phyloP scores from a whole-genome alignment of 208 protist genomes.

The Herpetomonas samuelpessoai region DNA sequence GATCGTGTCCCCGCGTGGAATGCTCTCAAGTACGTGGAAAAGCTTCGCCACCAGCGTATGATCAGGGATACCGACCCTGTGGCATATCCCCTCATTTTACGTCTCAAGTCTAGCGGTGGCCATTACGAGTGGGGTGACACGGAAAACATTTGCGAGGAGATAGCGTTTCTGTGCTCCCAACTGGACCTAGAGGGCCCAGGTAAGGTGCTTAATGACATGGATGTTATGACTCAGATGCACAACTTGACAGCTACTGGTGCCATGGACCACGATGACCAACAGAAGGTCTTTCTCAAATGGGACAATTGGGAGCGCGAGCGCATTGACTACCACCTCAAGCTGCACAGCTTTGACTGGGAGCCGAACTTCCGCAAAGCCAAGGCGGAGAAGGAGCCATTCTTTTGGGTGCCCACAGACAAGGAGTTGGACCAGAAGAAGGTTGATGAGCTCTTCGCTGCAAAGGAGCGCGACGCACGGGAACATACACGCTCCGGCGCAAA shows the following conservation, averaged over 20 bases:
- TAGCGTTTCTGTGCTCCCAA: conserved; percentile 83
- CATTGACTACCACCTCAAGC: conserved; percentile 90
- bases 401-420: conserved; percentile 85
- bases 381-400: conserved; percentile 91
- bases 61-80: conserved; percentile 75
- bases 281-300: conserved; percentile 90
- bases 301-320: conserved; percentile 91
- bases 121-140: conserved; percentile 85
- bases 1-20: conserved; percentile 90
- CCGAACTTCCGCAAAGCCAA: conserved; percentile 87
- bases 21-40: conserved; percentile 87
- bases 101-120: conserved; percentile 62
- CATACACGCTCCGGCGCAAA: conserved; percentile 55
- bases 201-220: conserved; percentile 89
- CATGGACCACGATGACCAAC: conserved; percentile 90
- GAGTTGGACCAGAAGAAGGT: conserved; percentile 87
- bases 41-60: conserved; percentile 77
- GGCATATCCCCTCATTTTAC: conserved; percentile 63
- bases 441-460: conserved; percentile 78
- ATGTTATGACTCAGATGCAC: conserved; percentile 92
- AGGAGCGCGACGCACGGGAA: conserved; percentile 70
- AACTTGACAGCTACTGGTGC: conserved; percentile 81
- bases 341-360: conserved; percentile 82
- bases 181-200: conserved; percentile 80
- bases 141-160: conserved; percentile 84